Base-by-base conservation (phyloP, 176 grass and related monocot genomes). In the Oryza glaberrima region DNA sequence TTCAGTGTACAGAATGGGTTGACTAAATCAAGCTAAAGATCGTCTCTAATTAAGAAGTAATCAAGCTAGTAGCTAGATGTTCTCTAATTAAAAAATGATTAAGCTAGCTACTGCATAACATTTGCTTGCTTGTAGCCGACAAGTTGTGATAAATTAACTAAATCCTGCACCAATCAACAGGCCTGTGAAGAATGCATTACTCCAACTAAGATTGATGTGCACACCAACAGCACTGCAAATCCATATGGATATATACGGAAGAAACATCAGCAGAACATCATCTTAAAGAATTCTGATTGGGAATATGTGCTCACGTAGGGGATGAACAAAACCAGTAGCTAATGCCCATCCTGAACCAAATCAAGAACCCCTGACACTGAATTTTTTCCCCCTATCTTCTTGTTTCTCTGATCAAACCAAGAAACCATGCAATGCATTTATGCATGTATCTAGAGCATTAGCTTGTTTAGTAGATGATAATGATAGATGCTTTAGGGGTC, bases 131-230 rank as follows among this genome's bases (percentile, higher is more conserved):
- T 22, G 65, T 48, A 81, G 64, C 75, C 79, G 84, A 90, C 84
- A 86, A 16, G 69, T 65, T 90, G 25, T 78, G 70, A 82, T 45
- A 82, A 32, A 82, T 30, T 75, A 77, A 66, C 46, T 72, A 71
- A 77, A 85, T 14, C 49, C 82, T 69, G 15, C 28, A 32, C 48
- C 63, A 76, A 63, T 41, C 28, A 49, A 67, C 12, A 15, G 22
- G 30, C 30, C 30, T 32, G 30, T 32, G 30, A 32, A 32, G 76
- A 65, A 82, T 72, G 70, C 74, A 58, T 45, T 63, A 19, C 14
- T 35, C 49, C 4, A 44, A 60, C 75, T 60, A 81, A 32, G 56
- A 81, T 86, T 11, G 73, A 46, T 44, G 34, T 30, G 70, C 73
- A 72, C 6, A 54, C 83, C 60, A 46, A 74, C 88, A 67, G 28